Base-by-base conservation (phyloP, 1,284 basidiomycete species). In the Ceratorhiza oryzae-sativae region DNA sequence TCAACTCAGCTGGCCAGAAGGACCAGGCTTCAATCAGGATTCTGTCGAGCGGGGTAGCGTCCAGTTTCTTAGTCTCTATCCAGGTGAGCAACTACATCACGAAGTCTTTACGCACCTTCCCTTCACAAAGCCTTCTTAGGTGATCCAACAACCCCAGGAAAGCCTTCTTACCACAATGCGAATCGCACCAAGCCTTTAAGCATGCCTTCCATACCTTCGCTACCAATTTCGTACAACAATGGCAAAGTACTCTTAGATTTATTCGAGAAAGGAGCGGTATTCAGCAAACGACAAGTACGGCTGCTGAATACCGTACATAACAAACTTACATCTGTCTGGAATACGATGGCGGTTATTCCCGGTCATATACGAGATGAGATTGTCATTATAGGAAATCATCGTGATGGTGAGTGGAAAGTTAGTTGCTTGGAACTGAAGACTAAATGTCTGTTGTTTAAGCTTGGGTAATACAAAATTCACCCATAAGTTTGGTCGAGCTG, bases 41-140 rank as follows among this genome's bases (percentile, higher is more conserved):
- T 86, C 91, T 1, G 88, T 97, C 15, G 90, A 98, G 80, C 88
- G 97, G 55, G 97, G 96, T 18, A 91, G 89, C 36, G 94, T 95
- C 0, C 91, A 95, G 79, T 96, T 86, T 78, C 79, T 96, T 45
- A 90, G 90, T 15, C 79, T 83, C 36, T 96, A 96, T 79, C 93
- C 95, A 1, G 86, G 86, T 42, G 80, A 30, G 30, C 9, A n/a
- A 6, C 23, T 30, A 15, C 27, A 0, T 30, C 34, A 18, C 36
- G 46, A 41, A n/a, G n/a, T n/a, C n/a, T 34, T 30, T n/a, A 25
- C 18, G 20, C 20, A 25, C 15, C 25, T 9, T 9, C 15, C 25
- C 39, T n/a, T 41, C 27, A 30, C 23, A 34, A 20, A 12, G 77
- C 77, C 46, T 10, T 45, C 63, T 23, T 59, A 72, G 90, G 90